Evolutionary conservation across 306 rosid genomes (phyloP).

Genomic region (Malus orientalis): DNA sequence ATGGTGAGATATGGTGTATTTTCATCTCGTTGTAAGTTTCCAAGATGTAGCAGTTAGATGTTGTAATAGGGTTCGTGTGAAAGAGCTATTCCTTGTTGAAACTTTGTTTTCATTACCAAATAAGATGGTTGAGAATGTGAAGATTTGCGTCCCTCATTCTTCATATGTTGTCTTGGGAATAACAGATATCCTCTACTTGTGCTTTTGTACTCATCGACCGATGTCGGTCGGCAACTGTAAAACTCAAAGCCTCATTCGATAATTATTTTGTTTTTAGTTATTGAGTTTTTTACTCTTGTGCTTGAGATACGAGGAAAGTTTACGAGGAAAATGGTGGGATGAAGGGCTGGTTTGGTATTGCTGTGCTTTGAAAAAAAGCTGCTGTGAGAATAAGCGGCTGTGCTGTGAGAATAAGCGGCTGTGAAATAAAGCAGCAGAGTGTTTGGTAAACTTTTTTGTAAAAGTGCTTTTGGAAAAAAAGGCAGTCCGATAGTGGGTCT

Average conservation of each 20-base stretch:
- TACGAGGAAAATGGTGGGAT: no score
- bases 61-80: conserved; percentile 6
- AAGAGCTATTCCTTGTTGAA: conserved; percentile 18
- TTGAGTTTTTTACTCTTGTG: background rate
- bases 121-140: conserved; percentile 29
- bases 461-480: no score
- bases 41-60: conserved; percentile 12
- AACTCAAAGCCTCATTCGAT: background rate
- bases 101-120: conserved; percentile 27
- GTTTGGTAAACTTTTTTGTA: no score
- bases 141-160: background rate
- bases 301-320: no score
- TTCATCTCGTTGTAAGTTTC: conserved; percentile 7
- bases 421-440: no score
- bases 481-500: no score
- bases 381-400: no score
- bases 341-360: no score
- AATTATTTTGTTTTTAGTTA: background rate
- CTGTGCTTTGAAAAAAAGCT: no score
- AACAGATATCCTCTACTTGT: background rate
- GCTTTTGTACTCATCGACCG: conserved; percentile 1
- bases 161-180: background rate
- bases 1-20: conserved; percentile 18
- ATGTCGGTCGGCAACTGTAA: background rate
- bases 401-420: no score